A percentile compares a stretch with the other conserved stretches of the same genome.
Evolutionary conservation across 352 stramenopile genomes (phyloP).

Genomic region (Globisporangium carolinianum): DNA sequence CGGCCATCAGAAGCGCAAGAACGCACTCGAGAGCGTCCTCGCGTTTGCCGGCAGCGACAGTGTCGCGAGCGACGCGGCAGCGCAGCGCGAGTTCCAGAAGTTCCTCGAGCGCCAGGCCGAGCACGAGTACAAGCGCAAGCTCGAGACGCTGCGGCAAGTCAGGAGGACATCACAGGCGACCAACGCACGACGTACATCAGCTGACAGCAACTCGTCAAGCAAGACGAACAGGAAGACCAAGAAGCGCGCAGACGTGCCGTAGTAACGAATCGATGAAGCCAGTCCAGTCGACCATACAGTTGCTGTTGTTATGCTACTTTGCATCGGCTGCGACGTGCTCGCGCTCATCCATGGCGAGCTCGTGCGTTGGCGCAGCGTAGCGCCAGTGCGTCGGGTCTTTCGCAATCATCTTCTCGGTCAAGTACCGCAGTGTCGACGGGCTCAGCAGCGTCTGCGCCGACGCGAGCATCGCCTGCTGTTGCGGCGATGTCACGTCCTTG

Average conservation of each 20-base stretch:
- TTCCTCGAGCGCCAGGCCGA: conserved; percentile 39
- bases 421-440: conserved; percentile 41
- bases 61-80: conserved; percentile 3
- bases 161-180: conserved; percentile 27
- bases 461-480: conserved; percentile 8
- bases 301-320: conserved; percentile 19
- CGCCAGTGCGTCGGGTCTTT: conserved; percentile 24
- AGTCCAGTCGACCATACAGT: background rate
- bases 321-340: conserved; percentile 14
- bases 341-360: conserved; percentile 32
- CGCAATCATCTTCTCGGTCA: conserved; percentile 46
- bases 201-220: background rate
- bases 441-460: conserved; percentile 42
- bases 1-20: conserved; percentile 42
- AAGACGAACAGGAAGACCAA: conserved; percentile 6
- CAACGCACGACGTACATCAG: background rate
- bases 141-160: conserved; percentile 30
- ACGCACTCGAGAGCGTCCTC: conserved; percentile 35
- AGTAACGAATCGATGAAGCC: too few species aligned
- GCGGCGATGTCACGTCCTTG: conserved; percentile 14
- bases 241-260: background rate
- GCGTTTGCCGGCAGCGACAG: conserved; percentile 12
- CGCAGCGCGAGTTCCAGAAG: conserved; percentile 25
- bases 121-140: conserved; percentile 48
- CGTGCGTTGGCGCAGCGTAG: conserved; percentile 13